phyloP scores from a whole-genome alignment of 176 grass and related monocot species.

The Alloteropsis semialata region DNA sequence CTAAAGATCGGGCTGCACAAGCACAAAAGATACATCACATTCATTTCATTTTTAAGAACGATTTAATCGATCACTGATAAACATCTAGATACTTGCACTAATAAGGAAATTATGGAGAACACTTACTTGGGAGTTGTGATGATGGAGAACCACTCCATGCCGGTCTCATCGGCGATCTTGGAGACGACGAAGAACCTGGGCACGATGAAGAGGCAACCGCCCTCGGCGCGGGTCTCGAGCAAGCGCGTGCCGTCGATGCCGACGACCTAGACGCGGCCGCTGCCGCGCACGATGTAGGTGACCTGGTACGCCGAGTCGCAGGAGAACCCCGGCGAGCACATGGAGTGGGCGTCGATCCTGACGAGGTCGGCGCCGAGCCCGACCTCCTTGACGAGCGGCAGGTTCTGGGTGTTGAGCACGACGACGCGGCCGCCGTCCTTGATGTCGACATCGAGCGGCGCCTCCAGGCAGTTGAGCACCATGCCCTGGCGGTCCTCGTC shows the following conservation, averaged over 20 bases:
- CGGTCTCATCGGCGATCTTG: conserved; percentile 51
- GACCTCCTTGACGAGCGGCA: conserved; percentile 54
- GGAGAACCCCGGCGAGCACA: conserved; percentile 79
- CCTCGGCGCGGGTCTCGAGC: conserved; percentile 42
- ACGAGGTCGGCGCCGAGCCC: conserved; percentile 68
- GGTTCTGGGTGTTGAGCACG: conserved; percentile 60
- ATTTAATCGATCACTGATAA: too few species aligned
- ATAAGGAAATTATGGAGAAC: too few species aligned
- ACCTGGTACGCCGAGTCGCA: conserved; percentile 77
- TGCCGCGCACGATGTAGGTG: conserved; percentile 59
- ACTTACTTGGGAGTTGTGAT: conserved; percentile 63
- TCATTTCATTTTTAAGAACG: not conserved
- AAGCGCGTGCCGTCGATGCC: conserved; percentile 54
- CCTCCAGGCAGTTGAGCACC: conserved; percentile 70
- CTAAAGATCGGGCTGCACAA: conserved; percentile 49
- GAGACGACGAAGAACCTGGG: conserved; percentile 71
- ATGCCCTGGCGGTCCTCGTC: conserved; percentile 44
- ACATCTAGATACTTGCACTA: too few species aligned
- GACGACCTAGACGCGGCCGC: conserved; percentile 60
- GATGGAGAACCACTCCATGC: conserved; percentile 81
- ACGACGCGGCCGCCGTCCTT: conserved; percentile 51
- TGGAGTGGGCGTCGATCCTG: conserved; percentile 50
- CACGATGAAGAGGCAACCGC: conserved; percentile 59
- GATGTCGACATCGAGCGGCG: conserved; percentile 69
- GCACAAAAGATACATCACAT: too few species aligned